A percentile compares a stretch with the other conserved stretches of the same genome.
Evolutionary conservation across 108 stramenopile species (phyloP).

Genomic region (Pseudonitzschia multistriata): DNA sequence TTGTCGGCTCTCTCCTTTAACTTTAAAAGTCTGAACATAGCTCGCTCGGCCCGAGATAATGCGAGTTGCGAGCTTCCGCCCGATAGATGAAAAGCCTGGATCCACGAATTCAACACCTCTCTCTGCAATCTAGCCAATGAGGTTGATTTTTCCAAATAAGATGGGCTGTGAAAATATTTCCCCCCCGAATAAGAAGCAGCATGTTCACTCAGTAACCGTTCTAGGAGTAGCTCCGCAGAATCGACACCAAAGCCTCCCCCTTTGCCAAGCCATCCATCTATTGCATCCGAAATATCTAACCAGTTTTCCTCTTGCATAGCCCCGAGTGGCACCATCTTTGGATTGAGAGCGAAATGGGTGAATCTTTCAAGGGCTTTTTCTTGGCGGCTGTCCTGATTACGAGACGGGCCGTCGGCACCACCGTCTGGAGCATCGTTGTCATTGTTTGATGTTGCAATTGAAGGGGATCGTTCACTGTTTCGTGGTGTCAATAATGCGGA

Average conservation of each 20-base stretch:
- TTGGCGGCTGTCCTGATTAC: constrained; percentile 2
- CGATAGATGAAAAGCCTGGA: constrained; percentile 6
- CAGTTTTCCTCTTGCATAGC: constrained; percentile 16
- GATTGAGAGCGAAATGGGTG: constrained; percentile 18
- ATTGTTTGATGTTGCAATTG: too few species aligned
- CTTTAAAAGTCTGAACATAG: background rate
- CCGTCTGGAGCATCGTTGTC: background rate
- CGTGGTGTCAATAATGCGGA: too few species aligned
- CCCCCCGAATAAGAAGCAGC: constrained; percentile 1
- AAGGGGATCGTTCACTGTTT: too few species aligned
- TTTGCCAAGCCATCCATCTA: constrained; percentile 13
- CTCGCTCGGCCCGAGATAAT: constrained; percentile 7
- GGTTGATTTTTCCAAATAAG: background rate
- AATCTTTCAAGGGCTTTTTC: constrained; percentile 19
- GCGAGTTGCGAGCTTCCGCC: constrained; percentile 13
- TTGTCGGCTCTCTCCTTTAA: background rate
- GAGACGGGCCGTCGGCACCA: background rate
- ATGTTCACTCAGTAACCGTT: constrained; percentile 20
- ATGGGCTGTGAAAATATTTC: background rate
- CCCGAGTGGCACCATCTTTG: constrained; percentile 26
- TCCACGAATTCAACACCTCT: constrained; percentile 22
- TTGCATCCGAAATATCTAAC: constrained; percentile 28
- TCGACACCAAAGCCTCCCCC: constrained; percentile 16
- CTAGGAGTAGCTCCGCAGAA: constrained; percentile 17
- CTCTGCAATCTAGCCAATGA: constrained; percentile 7